These are phyloP conservation scores for Jamesozyma piceae DNA, from an alignment of 805 yeast species.

Conservation along the genomic window DNA sequence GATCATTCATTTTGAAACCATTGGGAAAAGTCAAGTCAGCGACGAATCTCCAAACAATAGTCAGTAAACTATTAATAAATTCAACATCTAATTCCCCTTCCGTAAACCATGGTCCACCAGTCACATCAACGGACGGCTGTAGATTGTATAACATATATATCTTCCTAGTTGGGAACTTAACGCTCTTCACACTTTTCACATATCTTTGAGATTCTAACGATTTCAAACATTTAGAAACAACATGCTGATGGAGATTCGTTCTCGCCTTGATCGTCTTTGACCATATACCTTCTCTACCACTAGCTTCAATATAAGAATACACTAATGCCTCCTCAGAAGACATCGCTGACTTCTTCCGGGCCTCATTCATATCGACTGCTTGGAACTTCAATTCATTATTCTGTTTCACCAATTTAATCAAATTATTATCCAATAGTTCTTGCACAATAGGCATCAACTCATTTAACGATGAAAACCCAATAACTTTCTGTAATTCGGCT, in stretches of 20 bases:
- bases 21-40: slow-evolving; percentile 70
- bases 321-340: slow-evolving; percentile 81
- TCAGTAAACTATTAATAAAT: slow-evolving; percentile 73
- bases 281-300: slow-evolving; percentile 95
- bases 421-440: slow-evolving; percentile 44
- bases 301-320: slow-evolving; percentile 82
- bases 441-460: slow-evolving; percentile 44
- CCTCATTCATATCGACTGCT: slow-evolving; percentile 65
- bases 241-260: slow-evolving; percentile 83
- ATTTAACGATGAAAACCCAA: slow-evolving; percentile 34
- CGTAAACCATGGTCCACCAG: slow-evolving; percentile 99
- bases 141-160: slow-evolving; percentile 90
- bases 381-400: slow-evolving; percentile 65
- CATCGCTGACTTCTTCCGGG: slow-evolving; percentile 70
- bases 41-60: slow-evolving; percentile 81
- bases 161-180: slow-evolving; percentile 87
- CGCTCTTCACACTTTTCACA: slow-evolving; percentile 84
- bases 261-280: slow-evolving; percentile 81
- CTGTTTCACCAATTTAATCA: slow-evolving; percentile 59
- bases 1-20: slow-evolving; percentile 39
- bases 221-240: slow-evolving; percentile 77
- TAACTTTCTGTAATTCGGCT: slow-evolving; percentile 49
- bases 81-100: slow-evolving; percentile 92
- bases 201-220: slow-evolving; percentile 68
- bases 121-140: slow-evolving; percentile 90